A percentile compares a stretch with the other conserved stretches of the same genome.
phyloP scores from a whole-genome alignment of 495 filamentous ascomycete genomes.

The Penicillium canariense region DNA sequence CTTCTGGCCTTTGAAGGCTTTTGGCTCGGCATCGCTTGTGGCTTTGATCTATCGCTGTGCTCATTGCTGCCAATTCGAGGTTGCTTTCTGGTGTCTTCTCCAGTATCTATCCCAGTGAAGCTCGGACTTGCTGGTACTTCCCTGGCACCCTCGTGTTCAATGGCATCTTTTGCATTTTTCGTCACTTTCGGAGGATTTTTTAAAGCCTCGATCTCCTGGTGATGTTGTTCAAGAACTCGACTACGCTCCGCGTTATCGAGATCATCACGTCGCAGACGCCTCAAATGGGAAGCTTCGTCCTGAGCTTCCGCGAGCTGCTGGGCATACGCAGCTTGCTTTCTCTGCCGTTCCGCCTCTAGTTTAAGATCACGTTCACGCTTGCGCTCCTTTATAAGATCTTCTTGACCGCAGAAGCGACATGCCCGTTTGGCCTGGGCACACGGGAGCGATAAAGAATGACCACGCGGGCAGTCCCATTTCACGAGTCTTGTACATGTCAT shows the following conservation, averaged over 20 bases:
- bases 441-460: constrained; percentile 44
- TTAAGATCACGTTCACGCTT: constrained; percentile 50
- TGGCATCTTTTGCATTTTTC: not conserved
- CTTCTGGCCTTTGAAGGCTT: constrained; percentile 31
- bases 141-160: not conserved
- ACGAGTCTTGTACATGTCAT: constrained; percentile 53
- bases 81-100: not conserved
- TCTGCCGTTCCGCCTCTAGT: constrained; percentile 51
- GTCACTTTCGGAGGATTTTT: not conserved
- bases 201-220: constrained; percentile 34
- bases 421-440: constrained; percentile 31
- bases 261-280: constrained; percentile 46
- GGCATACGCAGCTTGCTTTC: constrained; percentile 49
- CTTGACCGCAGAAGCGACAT: constrained; percentile 45
- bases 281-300: constrained; percentile 54
- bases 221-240: constrained; percentile 45
- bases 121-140: not conserved
- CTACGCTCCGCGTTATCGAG: constrained; percentile 42
- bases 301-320: constrained; percentile 52
- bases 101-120: not conserved
- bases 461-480: constrained; percentile 47
- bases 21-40: constrained; percentile 1
- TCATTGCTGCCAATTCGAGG: not conserved
- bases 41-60: not conserved
- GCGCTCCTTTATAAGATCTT: constrained; percentile 37